phyloP scores from a whole-genome alignment of 306 rosid species.

The Parietaria judaica region DNA sequence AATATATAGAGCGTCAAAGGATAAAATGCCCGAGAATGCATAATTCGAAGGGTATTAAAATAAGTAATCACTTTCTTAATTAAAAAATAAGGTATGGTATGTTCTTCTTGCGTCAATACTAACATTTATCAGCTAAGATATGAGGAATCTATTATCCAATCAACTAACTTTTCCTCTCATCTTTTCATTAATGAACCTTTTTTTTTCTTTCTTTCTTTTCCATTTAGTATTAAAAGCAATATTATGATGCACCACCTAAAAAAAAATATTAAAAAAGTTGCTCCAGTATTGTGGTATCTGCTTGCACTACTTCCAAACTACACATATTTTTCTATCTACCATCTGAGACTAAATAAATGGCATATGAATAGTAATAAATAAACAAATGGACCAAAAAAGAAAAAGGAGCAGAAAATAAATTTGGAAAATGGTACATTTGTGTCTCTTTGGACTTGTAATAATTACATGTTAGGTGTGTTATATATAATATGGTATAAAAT shows the following conservation, averaged over 20 bases:
- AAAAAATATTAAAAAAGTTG: background rate
- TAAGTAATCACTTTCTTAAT: too few relatives aligned
- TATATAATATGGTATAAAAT: constrained; percentile 32
- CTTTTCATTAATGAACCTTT: background rate
- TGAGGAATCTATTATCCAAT: constrained; percentile 11
- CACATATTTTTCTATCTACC: background rate
- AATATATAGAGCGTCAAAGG: too few relatives aligned
- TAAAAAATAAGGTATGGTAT: too few relatives aligned
- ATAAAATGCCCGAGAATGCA: too few relatives aligned
- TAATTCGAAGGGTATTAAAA: too few relatives aligned
- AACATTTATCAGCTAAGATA: background rate
- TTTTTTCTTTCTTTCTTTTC: background rate
- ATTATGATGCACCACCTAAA: background rate
- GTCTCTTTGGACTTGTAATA: constrained; percentile 16
- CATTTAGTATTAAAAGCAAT: constrained; percentile 3
- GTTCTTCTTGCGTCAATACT: too few relatives aligned
- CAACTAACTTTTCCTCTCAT: background rate
- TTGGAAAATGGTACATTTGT: constrained; percentile 10
- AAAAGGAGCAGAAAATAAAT: background rate
- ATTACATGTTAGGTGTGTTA: constrained; percentile 44
- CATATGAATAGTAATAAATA: background rate
- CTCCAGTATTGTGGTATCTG: background rate
- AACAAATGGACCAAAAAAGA: background rate
- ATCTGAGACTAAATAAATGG: background rate
- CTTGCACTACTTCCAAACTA: background rate